Base-by-base conservation (phyloP, 371 early-diverging fungal genomes). In the Syncephalis fuscata region DNA sequence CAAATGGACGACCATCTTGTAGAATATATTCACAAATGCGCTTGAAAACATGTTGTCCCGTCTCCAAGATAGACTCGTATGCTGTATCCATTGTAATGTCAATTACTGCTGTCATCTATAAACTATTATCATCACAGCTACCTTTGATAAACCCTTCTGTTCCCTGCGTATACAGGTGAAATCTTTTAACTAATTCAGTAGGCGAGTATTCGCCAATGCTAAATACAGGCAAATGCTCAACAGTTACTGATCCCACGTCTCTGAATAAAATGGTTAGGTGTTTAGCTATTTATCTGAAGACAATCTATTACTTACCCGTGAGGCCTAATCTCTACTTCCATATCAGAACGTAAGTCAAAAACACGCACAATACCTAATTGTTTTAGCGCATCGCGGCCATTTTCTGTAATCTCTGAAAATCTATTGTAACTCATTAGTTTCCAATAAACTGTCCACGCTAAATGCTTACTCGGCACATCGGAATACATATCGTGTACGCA, bases 171-270 rank as follows among this genome's bases (percentile, higher is more conserved):
- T 75, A 75, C 24, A 73, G 68, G 38, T 70, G 60, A 63, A 72
- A 78, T 36, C 74, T 68, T 26, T 62, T 45, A 10, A 70, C 74
- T 40, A 78, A 56, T 39, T 70, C 70, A n/a, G 66, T 69, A 26
- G 78, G 78, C 0, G 73, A 73, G 55, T 72, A 74, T 45, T 75
- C 78, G 19, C 58, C 63, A 27, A 70, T 66, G 9, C 62, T 60
- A 49, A 78, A 76, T 37, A 75, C 66, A 7, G 78, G 74, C 1
- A 62, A 68, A 36, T 68, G 71, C 23, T 66, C 65, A 5, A 70
- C 58, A 32, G 17, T 57, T 11, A 64, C 53, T 9, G 47, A 50
- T 5, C 50, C 57, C 19, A 56, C 45, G n/a, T 58, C 49, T 24
- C 64, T 61, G 53, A 4, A 24, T 37, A 16, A 25, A 4, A 19